Evolutionary conservation across 2,329 filamentous ascomycete genomes (phyloP).

Genomic region (Aspergillus sp.): DNA sequence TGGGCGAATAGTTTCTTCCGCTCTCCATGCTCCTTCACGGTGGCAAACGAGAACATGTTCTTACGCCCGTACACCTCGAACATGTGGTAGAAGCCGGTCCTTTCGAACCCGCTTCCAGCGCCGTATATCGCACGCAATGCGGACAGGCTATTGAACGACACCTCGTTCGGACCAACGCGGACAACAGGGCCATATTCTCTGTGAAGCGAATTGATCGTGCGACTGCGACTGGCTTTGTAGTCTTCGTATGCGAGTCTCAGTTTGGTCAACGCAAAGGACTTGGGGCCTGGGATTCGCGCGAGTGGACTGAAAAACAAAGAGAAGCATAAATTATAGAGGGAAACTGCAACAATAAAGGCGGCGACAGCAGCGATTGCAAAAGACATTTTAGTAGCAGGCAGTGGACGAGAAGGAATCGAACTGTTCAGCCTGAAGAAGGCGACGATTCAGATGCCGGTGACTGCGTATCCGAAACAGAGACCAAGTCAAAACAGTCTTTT

Average conservation of each 20-base stretch:
- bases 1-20: constrained; percentile 46
- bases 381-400: neutral
- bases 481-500: no score
- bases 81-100: constrained; percentile 46
- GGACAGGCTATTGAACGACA: constrained; percentile 36
- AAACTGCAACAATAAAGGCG: neutral
- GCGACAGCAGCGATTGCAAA: neutral
- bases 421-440: no score
- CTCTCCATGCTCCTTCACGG: constrained; percentile 36
- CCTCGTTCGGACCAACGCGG: constrained; percentile 40
- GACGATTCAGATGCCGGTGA: no score
- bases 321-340: constrained; percentile 4
- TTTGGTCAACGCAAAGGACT: constrained; percentile 33
- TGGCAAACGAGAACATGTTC: constrained; percentile 46
- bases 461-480: no score
- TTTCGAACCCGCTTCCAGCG: constrained; percentile 42
- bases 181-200: constrained; percentile 39
- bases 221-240: constrained; percentile 35
- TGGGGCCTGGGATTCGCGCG: constrained; percentile 24
- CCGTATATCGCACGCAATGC: constrained; percentile 47
- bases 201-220: constrained; percentile 36
- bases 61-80: constrained; percentile 45
- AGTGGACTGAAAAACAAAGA: constrained; percentile 3
- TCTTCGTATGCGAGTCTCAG: constrained; percentile 41
- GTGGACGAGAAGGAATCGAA: neutral